Evolutionary conservation across 257 asterid genomes (phyloP), one percentile per base, ranked within the genome.

Genomic region (Galeopsis tetrahit): DNA sequence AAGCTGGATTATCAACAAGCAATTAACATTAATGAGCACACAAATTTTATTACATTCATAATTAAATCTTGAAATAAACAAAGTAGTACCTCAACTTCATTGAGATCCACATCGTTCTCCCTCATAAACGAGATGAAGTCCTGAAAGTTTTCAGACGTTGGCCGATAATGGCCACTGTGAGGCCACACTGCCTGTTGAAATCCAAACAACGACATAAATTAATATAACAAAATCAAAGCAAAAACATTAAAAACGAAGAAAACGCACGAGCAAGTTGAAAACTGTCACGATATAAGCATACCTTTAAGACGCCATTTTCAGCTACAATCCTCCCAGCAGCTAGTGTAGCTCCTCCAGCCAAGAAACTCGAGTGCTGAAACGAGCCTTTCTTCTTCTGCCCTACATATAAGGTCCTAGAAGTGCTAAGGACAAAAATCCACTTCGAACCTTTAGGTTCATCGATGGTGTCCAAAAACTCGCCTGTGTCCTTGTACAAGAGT

Each of bases 371-470:
- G 71, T 91, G 97, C 79, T 93, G 96, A 81, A 93, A 93, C 7
- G 91, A 83, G 43, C 97, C 99, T 73, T 91, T 94, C 79, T 44
- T 80, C 79, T 91, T 94, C 90, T 86, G 83, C 75, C 97, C 98
- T 0, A 88, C 97, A 32, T 94, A 94, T 70, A 94, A 77, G 1
- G 82, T 82, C 78, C 83, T 83, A 2, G 98, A 83, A 32, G 98
- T 88, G 83, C 99, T 91, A 13, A 94, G 95, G 57, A 94, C 97
- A 65, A 94, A 94, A 33, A 94, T 94, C 99, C 99, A 94, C 84
- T 94, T 94, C 5, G 81, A 66, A 10, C 86, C 93, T 78, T 86
- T 86, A 10, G 91, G 96, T 72, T 82, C 97, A 10, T 76, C 78
- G 3, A 78, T 36, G 44, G 92, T 89, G 80, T 93, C 84, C 34